Evolutionary conservation across 163 green algal genomes (phyloP), one percentile per base, ranked within the genome.

Genomic region (Trebouxiophyceae sp.): DNA sequence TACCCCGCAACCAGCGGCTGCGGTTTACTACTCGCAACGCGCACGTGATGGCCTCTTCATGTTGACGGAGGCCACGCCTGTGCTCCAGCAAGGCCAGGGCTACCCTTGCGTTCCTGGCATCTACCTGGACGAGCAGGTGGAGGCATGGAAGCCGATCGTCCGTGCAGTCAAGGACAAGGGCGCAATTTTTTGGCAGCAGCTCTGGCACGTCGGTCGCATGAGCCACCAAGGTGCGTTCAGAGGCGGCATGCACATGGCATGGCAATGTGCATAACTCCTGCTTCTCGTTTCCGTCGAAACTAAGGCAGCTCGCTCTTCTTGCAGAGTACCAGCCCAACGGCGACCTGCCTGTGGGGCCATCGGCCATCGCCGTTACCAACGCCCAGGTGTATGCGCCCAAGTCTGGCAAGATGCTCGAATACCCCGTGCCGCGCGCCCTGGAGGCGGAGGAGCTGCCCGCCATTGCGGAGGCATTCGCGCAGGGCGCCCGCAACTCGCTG

Each of bases 81-180:
- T 34, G 57, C 16, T 20, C 27, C 5, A 5, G 7, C 7, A 63
- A 30, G 12, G 29, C 5, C 24, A 31, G 5, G 77, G 80, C 31
- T 84, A 83, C 59, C 74, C 77, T 0, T 66, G 85, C 54, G 72
- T 67, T 2, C 84, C 86, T 6, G 82, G 84, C 50, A 84, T 95
- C 32, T 84, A 84, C 66, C 81, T 67, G 0, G 8, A 77, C 27
- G 69, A 89, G 77, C 87, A 95, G 57, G 45, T 89, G 5, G 80
- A 87, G 20, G 84, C 68, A 0, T 95, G 88, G 88, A 89, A 90
- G 76, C 84, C 77, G 0, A 73, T 94, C 4, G 70, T 83, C 0
- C 22, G 79, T 50, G 83, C 83, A 0, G 86, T 94, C 23, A 62
- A 90, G 8, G 77, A 77, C 55, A 85, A 88, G 71, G 86, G 83